Conservation (phyloP, 2,329 filamentous ascomycete genomes). For the Nothophoma quercina region DNA sequence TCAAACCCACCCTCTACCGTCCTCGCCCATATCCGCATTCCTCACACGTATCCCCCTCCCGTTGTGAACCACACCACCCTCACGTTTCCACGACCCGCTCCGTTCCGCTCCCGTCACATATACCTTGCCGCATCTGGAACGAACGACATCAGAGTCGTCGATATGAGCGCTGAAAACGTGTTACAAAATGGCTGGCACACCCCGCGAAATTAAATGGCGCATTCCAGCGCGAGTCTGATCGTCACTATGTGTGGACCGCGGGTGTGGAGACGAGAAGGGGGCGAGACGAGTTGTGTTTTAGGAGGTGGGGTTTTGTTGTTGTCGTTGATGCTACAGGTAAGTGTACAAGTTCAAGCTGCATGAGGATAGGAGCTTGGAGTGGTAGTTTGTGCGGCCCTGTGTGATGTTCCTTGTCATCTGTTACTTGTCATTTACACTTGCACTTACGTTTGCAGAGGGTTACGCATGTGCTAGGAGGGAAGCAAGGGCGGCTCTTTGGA, state of each 20-base stretch:
- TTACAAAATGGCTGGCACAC: too few species aligned
- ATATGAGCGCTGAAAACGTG: too few species aligned
- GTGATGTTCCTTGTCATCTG: background rate
- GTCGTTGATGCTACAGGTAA: too few species aligned
- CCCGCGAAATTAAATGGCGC: too few species aligned
- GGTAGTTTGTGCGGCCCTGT: too few species aligned
- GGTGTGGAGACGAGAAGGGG: background rate
- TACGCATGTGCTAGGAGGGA: background rate
- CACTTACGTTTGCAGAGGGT: background rate
- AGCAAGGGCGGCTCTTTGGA: background rate
- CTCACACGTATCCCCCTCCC: background rate
- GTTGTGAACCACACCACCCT: background rate
- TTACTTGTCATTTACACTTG: background rate
- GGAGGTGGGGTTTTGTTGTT: background rate
- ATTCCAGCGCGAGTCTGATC: too few species aligned
- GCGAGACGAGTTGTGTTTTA: background rate
- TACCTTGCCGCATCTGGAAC: too few species aligned
- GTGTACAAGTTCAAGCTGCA: too few species aligned
- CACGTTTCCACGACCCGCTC: background rate
- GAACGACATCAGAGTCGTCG: too few species aligned
- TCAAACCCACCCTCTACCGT: background rate
- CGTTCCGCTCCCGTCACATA: too few species aligned
- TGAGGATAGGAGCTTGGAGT: too few species aligned
- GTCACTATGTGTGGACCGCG: background rate
- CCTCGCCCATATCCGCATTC: background rate